phyloP scores from a whole-genome alignment of 2,329 filamentous ascomycete species.

The Penicillium polonicum region DNA sequence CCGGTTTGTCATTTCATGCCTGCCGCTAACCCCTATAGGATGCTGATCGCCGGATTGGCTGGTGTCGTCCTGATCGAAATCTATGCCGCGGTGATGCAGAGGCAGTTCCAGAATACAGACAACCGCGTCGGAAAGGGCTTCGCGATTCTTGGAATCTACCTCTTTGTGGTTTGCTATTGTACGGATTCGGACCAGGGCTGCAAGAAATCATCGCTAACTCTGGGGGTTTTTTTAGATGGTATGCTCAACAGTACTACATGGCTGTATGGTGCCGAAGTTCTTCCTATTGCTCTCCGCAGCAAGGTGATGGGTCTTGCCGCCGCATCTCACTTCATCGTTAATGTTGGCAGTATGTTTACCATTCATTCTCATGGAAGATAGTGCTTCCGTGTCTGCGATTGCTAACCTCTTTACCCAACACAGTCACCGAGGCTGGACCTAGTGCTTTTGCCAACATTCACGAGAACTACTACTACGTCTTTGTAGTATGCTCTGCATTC shows the following conservation, averaged over 20 bases:
- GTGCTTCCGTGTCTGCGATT: not conserved
- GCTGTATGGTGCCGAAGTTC: conserved; percentile 57
- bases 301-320: conserved; percentile 58
- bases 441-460: conserved; percentile 57
- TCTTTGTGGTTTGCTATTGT: conserved; percentile 59
- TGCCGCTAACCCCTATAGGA: conserved; percentile 36
- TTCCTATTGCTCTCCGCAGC: conserved; percentile 54
- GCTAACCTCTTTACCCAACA: not conserved
- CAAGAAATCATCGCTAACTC: conserved; percentile 1
- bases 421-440: conserved; percentile 55
- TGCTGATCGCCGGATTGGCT: conserved; percentile 55
- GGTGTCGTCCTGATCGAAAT: conserved; percentile 58
- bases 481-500: conserved; percentile 53
- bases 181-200: conserved; percentile 18
- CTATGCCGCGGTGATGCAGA: conserved; percentile 60
- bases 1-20: not conserved
- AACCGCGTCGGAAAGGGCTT: conserved; percentile 60
- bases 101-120: conserved; percentile 54
- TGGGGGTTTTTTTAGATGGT: conserved; percentile 38
- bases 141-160: conserved; percentile 59
- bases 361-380: not conserved
- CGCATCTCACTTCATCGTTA: conserved; percentile 56
- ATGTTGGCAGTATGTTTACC: conserved; percentile 46
- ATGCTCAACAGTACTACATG: conserved; percentile 57
- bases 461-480: conserved; percentile 63